Base-by-base conservation (phyloP, 2,329 filamentous ascomycete genomes). In the Onygenales sp. region DNA sequence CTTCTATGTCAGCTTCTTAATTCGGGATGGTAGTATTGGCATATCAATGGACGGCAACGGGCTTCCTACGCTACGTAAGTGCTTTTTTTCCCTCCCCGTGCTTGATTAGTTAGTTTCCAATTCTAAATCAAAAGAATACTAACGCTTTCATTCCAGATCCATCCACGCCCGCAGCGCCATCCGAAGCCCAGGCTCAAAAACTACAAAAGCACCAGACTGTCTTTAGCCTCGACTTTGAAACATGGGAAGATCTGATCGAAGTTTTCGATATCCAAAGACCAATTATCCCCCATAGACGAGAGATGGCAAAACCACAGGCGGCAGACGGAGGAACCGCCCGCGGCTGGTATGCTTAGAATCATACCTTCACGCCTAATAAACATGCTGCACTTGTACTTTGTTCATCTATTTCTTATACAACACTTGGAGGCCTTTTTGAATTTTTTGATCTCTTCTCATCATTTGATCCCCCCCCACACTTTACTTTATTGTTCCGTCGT, bases 1-100 rank as follows among this genome's bases (percentile, higher is more conserved):
- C 62, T 98, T 98, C 69, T 97, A 97, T 67, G 82, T 95, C 61
- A 94, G 88, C 66, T 98, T 98, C 65, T 73, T 98, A 56, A 89
- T 97, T 55, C 83, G 88, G 54, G 93, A 98, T 70, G 90, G 90
- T 9, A 82, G 80, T 55, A 81, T 90, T 5, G 82, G 82, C 36
- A 77, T 98, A n/a, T 76, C 81, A 2, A 79, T 83, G 53, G 91
- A 96, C 63, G 78, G 83, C 10, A 73, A 86, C 56, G 84, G 80
- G 1, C 72, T 95, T 42, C 91, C 91, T n/a, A 83, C 88, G 21
- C 70, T 97, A 48, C 76, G 90, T 95, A 77, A 76, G 86, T 78
- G 44, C n/a, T 40, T 13, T 43, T 42, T 32, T 11, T 44, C 14
- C 17, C 14, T 40, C 52, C 4, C 21, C 49, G 31, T 49, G 36